These are phyloP conservation scores for Epipyxis sp. DNA, from an alignment of 108 stramenopile species.

Conservation along the genomic window DNA sequence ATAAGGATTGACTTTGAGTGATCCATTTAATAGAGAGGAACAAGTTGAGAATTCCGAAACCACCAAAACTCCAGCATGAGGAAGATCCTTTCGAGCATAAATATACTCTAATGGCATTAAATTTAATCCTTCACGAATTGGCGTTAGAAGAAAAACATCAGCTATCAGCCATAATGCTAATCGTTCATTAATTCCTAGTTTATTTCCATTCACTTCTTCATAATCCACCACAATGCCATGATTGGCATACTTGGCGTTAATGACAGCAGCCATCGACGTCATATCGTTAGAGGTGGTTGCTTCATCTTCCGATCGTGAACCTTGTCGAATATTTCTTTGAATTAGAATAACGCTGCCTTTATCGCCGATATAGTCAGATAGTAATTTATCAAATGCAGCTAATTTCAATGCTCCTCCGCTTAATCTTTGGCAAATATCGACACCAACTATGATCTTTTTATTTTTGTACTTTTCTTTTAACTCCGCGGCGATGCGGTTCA, in stretches of 20 bases:
- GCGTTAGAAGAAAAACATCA: slow-evolving; percentile 79
- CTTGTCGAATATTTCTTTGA: slow-evolving; percentile 76
- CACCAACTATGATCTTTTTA: slow-evolving; percentile 76
- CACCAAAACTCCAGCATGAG: slow-evolving; percentile 82
- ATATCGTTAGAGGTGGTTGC: slow-evolving; percentile 44
- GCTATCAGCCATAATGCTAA: slow-evolving; percentile 77
- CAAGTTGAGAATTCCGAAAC: slow-evolving; percentile 95
- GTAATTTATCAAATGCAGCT: slow-evolving; percentile 85
- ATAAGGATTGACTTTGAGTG: slow-evolving; percentile 94
- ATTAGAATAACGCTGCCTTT: slow-evolving; percentile 80
- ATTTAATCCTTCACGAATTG: slow-evolving; percentile 93
- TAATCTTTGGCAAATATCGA: slow-evolving; percentile 87
- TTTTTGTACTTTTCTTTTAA: slow-evolving; percentile 66
- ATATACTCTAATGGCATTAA: slow-evolving; percentile 95
- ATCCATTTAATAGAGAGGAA: slow-evolving; percentile 87
- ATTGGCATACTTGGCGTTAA: slow-evolving; percentile 31
- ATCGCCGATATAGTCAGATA: slow-evolving; percentile 77
- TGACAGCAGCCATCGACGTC: slow-evolving; percentile 33
- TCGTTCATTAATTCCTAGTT: slow-evolving; percentile 63
- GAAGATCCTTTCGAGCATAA: slow-evolving; percentile 54
- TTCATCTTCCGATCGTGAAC: slow-evolving; percentile 77
- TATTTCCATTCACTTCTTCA: slow-evolving; percentile 10
- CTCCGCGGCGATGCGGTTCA: slow-evolving; percentile 47
- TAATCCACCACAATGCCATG: slow-evolving; percentile 29
- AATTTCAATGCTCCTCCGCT: slow-evolving; percentile 87